Conservation (phyloP, 2,329 filamentous ascomycete species). For the Aureobasidium sp. region DNA sequence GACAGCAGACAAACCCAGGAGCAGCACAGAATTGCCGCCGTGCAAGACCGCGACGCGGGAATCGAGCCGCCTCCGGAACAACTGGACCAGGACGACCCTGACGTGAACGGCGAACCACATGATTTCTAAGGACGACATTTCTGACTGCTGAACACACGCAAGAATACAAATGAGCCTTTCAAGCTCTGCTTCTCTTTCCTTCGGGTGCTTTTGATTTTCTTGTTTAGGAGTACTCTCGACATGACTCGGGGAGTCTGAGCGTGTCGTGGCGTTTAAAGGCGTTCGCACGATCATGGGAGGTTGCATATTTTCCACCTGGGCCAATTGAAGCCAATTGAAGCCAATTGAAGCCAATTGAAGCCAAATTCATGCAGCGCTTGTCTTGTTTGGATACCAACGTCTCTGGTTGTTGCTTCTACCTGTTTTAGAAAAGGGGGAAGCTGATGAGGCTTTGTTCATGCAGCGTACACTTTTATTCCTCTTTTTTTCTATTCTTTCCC, state of each 20-base stretch:
- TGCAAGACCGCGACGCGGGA: slow-evolving; percentile 16
- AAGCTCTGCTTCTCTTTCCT: not conserved
- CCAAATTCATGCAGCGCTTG: not conserved
- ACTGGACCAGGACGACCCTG: not conserved
- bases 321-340: not conserved
- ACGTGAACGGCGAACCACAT: not conserved
- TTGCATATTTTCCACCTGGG: not conserved
- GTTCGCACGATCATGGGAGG: not conserved
- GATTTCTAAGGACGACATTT: not conserved
- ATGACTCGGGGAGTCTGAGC: not conserved
- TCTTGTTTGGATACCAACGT: not conserved
- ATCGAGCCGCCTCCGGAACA: slow-evolving; percentile 5
- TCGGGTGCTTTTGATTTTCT: not conserved
- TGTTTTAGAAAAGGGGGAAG: too few species aligned
- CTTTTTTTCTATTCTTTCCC: too few species aligned
- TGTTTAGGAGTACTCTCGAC: not conserved
- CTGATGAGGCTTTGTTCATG: too few species aligned
- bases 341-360: too few species aligned
- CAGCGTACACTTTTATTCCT: too few species aligned
- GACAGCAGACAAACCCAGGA: slow-evolving; percentile 25
- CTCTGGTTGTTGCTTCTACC: too few species aligned
- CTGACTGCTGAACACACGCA: not conserved
- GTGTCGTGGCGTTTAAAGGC: not conserved
- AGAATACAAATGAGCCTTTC: not conserved
- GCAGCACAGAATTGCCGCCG: slow-evolving; percentile 23